Evolutionary conservation across 2,329 filamentous ascomycete genomes (phyloP).

Genomic region (Penicillium sp.): DNA sequence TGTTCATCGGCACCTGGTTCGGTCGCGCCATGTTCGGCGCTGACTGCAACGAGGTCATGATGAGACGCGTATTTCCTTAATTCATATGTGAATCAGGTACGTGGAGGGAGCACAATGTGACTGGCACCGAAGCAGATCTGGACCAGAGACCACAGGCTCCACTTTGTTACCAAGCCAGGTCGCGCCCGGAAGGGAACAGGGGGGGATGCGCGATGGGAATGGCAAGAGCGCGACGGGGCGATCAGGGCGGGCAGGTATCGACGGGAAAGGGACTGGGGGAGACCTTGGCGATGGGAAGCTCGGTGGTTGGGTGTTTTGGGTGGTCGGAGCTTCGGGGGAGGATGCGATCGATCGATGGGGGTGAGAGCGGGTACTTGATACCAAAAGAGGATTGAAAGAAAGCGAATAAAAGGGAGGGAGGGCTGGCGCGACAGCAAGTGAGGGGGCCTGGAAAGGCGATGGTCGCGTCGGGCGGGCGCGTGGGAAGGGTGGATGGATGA

Average conservation of each 20-base stretch:
- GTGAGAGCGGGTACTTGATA: conserved; percentile 20
- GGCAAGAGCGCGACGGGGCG: conserved; percentile 22
- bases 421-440: conserved; percentile 22
- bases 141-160: conserved; percentile 20
- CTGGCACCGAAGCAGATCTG: conserved; percentile 19
- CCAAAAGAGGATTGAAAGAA: conserved; percentile 19
- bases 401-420: conserved; percentile 14
- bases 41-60: conserved; percentile 78
- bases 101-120: conserved; percentile 21
- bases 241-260: conserved; percentile 26
- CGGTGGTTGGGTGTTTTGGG: conserved; percentile 33
- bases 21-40: conserved; percentile 67
- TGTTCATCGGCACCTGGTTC: conserved; percentile 61
- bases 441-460: conserved; percentile 21
- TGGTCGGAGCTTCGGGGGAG: conserved; percentile 22
- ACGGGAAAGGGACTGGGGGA: conserved; percentile 24
- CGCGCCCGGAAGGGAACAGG: conserved; percentile 19
- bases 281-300: conserved; percentile 35
- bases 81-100: conserved; percentile 30
- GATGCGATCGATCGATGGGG: conserved; percentile 27
- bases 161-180: conserved; percentile 21
- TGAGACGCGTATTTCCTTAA: conserved; percentile 35
- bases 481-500: conserved; percentile 33
- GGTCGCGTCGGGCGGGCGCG: conserved; percentile 33
- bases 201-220: conserved; percentile 23